Percentiles rank a stretch among this genome's conserved stretches.
Evolutionary conservation across 306 rosid genomes (phyloP).

Genomic region (Acacia acuminata): DNA sequence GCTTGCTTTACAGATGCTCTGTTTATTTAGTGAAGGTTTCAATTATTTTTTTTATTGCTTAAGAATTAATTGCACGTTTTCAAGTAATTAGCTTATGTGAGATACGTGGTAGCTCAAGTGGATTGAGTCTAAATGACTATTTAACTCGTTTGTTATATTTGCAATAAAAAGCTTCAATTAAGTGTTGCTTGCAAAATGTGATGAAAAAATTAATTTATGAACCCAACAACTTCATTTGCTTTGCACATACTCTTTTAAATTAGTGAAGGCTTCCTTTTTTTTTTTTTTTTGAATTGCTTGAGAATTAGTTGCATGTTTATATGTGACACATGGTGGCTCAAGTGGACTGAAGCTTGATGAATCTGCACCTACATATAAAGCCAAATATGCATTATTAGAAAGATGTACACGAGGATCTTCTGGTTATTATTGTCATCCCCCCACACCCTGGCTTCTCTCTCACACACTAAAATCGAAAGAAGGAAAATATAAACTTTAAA

Average conservation of each 20-base stretch:
- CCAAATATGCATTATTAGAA: conserved; percentile 13
- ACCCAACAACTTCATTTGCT: conserved; percentile 27
- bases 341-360: conserved; percentile 6
- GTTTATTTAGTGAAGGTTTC: background rate
- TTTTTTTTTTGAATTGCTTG: background rate
- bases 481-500: background rate
- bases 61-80: background rate
- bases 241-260: background rate
- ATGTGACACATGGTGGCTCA: background rate
- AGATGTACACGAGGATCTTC: conserved; percentile 25
- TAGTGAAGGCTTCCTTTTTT: background rate
- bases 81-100: background rate
- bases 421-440: conserved; percentile 26
- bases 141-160: background rate
- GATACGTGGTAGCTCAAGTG: background rate
- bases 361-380: background rate
- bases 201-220: conserved; percentile 1
- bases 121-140: background rate
- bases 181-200: background rate
- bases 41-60: background rate
- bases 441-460: conserved; percentile 27
- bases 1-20: background rate
- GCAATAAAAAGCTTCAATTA: background rate
- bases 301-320: background rate
- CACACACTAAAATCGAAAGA: background rate